These are phyloP conservation scores for Conoideocrella luteorostrata DNA, from an alignment of 2,329 filamentous ascomycete genomes.

Conservation along the genomic window DNA sequence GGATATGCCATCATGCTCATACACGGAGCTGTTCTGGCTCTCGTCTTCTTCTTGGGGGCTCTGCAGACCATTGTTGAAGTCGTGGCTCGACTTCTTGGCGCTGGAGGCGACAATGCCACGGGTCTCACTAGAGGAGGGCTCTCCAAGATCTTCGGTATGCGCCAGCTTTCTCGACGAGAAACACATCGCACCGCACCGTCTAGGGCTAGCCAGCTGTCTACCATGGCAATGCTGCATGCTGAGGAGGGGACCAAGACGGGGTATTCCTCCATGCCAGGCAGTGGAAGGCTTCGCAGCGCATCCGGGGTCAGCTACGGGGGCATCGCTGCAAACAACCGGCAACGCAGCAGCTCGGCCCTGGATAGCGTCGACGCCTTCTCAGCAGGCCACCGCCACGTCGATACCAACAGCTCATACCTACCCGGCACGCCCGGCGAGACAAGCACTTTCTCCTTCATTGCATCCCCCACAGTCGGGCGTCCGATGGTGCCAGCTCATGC, in stretches of 20 bases:
- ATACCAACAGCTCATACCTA: conserved; percentile 58
- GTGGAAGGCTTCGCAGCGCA: conserved; percentile 52
- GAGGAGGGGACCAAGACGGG: conserved; percentile 56
- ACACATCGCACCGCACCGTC: conserved; percentile 58
- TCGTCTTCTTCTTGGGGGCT: conserved; percentile 90
- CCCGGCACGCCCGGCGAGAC: conserved; percentile 68
- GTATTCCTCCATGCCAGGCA: conserved; percentile 41
- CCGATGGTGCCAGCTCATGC: conserved; percentile 39
- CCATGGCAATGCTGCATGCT: conserved; percentile 68
- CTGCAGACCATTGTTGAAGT: conserved; percentile 89
- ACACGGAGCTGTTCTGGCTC: conserved; percentile 76
- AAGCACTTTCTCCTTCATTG: conserved; percentile 66
- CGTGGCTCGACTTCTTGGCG: conserved; percentile 71
- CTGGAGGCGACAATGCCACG: conserved; percentile 66
- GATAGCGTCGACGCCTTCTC: conserved; percentile 44
- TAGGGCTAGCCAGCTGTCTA: conserved; percentile 76
- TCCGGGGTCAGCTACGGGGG: conserved; percentile 53
- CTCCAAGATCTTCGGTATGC: conserved; percentile 84
- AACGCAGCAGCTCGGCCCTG: conserved; percentile 49
- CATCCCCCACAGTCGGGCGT: conserved; percentile 47
- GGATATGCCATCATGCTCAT: conserved; percentile 85
- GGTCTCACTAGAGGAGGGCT: conserved; percentile 74
- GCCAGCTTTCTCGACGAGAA: conserved; percentile 71
- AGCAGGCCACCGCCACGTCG: conserved; percentile 39
- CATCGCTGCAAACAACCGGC: conserved; percentile 35